Evolutionary conservation across 306 rosid genomes (phyloP).

Genomic region (Hippophae gyantsensis): DNA sequence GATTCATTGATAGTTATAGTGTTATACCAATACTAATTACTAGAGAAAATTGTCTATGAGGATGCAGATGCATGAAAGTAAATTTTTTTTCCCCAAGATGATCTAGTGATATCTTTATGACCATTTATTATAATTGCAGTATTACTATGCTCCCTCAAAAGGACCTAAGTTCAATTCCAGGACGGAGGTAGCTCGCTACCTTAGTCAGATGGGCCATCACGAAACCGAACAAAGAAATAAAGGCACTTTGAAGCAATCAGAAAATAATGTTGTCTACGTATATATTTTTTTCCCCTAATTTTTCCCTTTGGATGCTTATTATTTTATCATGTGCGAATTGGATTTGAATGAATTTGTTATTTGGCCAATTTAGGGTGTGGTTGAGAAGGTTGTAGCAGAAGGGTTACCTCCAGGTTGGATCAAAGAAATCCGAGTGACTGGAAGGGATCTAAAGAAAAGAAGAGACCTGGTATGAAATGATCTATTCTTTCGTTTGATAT

Average conservation of each 20-base stretch:
- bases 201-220: slow-evolving; percentile 16
- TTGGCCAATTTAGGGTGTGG: slow-evolving; percentile 58
- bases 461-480: slow-evolving; percentile 44
- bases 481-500: slow-evolving; percentile 2
- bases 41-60: too few relatives aligned
- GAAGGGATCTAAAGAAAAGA: slow-evolving; percentile 28
- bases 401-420: slow-evolving; percentile 58
- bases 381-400: slow-evolving; percentile 45
- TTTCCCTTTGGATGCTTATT: slow-evolving; percentile 4
- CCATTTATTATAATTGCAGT: slow-evolving; percentile 42
- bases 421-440: slow-evolving; percentile 41
- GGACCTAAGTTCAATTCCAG: slow-evolving; percentile 50
- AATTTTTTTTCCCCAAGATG: neutral
- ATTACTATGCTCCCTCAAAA: slow-evolving; percentile 40
- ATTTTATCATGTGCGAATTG: slow-evolving; percentile 15
- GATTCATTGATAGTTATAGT: too few relatives aligned
- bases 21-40: too few relatives aligned
- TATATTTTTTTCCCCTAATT: slow-evolving; percentile 18
- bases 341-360: slow-evolving; percentile 28
- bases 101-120: slow-evolving; percentile 15
- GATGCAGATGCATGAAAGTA: too few relatives aligned
- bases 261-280: slow-evolving; percentile 46
- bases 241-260: slow-evolving; percentile 23
- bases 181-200: slow-evolving; percentile 48
- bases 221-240: slow-evolving; percentile 19